These are phyloP conservation scores for Basipetospora chlamydospora DNA, from an alignment of 2,329 filamentous ascomycete species.

Conservation along the genomic window DNA sequence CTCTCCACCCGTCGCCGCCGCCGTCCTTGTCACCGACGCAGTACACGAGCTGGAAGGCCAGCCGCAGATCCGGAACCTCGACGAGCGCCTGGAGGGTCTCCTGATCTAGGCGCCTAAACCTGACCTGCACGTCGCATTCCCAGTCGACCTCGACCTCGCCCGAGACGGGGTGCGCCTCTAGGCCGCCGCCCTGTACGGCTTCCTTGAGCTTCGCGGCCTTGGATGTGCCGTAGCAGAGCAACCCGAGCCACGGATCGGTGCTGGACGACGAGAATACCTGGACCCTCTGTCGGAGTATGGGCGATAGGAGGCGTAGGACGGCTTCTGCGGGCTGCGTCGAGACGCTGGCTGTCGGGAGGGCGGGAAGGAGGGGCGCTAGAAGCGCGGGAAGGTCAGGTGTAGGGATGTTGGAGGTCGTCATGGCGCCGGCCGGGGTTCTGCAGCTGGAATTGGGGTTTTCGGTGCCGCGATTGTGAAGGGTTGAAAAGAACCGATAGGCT, in stretches of 20 bases:
- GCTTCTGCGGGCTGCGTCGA: slow-evolving; percentile 41
- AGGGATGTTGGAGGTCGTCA: slow-evolving; percentile 15
- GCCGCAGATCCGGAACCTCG: slow-evolving; percentile 42
- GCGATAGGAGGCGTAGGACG: slow-evolving; percentile 46
- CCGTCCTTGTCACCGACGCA: slow-evolving; percentile 50
- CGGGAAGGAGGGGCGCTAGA: slow-evolving; percentile 42
- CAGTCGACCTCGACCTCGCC: slow-evolving; percentile 66
- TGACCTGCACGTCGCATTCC: slow-evolving; percentile 45
- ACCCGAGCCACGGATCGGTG: slow-evolving; percentile 55
- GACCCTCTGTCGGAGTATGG: slow-evolving; percentile 51
- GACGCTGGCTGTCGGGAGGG: slow-evolving; percentile 42
- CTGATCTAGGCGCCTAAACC: slow-evolving; percentile 54
- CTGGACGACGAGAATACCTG: slow-evolving; percentile 46
- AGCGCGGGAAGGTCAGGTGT: slow-evolving; percentile 32
- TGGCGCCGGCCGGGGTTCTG: slow-evolving; percentile 6
- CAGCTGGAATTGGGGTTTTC: too few relatives aligned
- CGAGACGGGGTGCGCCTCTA: slow-evolving; percentile 70
- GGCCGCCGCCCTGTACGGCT: slow-evolving; percentile 43
- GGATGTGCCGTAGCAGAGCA: slow-evolving; percentile 53
- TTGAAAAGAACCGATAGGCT: too few relatives aligned
- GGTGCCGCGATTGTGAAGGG: too few relatives aligned
- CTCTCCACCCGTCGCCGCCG: slow-evolving; percentile 50
- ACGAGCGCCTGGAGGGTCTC: slow-evolving; percentile 62
- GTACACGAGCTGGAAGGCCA: slow-evolving; percentile 53
- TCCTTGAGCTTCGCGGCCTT: slow-evolving; percentile 43